Conservation (phyloP, 345 rosid species). For the Firmiana major region DNA sequence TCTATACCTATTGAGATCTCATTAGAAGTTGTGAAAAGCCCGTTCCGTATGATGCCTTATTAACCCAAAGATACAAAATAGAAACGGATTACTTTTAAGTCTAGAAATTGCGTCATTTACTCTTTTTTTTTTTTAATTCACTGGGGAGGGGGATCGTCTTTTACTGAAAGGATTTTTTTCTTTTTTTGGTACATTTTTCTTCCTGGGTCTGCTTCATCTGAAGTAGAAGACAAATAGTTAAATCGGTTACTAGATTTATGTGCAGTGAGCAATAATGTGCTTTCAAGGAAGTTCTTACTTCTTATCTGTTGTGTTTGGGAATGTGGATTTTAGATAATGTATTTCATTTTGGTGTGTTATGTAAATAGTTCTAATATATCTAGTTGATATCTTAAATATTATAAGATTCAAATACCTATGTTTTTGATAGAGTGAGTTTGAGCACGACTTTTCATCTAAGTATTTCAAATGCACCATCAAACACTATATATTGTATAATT, state of each 20-base stretch:
- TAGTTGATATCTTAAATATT: background rate
- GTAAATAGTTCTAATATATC: no score
- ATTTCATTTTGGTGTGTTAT: background rate
- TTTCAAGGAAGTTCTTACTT: background rate
- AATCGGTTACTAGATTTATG: background rate
- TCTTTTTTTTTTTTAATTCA: background rate
- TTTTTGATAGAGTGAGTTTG: background rate
- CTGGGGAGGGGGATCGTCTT: background rate
- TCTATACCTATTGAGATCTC: background rate
- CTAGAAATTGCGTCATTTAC: background rate
- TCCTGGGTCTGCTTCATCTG: background rate
- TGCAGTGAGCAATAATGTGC: background rate
- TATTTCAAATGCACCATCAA: background rate
- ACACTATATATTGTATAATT: background rate
- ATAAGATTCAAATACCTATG: background rate
- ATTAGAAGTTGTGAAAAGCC: background rate
- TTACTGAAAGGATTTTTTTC: background rate
- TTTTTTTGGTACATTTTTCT: no score
- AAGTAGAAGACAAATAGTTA: background rate
- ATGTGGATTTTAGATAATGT: background rate
- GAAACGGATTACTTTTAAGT: no score
- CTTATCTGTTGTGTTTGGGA: background rate
- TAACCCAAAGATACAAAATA: background rate
- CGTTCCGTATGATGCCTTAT: background rate
- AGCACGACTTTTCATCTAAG: background rate